Conservation (phyloP, 305 asterid species). For the Fraxinus xanthoxyloides region DNA sequence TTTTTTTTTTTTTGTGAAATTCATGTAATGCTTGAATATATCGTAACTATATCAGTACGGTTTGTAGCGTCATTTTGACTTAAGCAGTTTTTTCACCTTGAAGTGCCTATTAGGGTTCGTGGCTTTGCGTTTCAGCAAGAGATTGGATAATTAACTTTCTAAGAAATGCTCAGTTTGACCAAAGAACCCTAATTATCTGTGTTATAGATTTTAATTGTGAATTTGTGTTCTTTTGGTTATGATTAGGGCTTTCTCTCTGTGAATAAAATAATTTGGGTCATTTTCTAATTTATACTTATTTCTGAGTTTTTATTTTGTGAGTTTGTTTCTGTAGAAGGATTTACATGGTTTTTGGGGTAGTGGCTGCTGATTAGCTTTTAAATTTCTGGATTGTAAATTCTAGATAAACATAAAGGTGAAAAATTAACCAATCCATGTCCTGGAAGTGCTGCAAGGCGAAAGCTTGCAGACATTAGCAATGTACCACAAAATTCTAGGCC, state of each 20-base stretch:
- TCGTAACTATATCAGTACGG: background rate
- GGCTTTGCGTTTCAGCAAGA: background rate
- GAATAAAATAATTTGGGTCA: background rate
- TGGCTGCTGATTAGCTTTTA: background rate
- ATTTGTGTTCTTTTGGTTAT: background rate
- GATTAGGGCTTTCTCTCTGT: background rate
- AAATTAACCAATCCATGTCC: conserved; percentile 25
- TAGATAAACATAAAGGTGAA: conserved; percentile 17
- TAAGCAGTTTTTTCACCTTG: background rate
- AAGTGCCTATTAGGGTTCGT: background rate
- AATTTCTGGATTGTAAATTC: background rate
- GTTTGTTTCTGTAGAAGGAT: background rate
- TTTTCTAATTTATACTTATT: background rate
- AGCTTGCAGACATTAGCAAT: conserved; percentile 70
- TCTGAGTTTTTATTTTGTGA: background rate
- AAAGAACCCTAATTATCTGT: background rate
- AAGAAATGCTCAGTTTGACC: background rate
- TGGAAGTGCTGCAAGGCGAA: conserved; percentile 42
- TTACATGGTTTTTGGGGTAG: background rate
- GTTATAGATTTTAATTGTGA: background rate
- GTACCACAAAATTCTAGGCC: conserved; percentile 40
- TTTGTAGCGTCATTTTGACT: background rate
- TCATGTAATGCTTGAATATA: background rate
- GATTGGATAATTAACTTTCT: background rate
- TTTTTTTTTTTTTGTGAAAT: background rate